Evolutionary conservation across 352 stramenopile genomes (phyloP).

Genomic region (Pilasporangium apinafurcum): DNA sequence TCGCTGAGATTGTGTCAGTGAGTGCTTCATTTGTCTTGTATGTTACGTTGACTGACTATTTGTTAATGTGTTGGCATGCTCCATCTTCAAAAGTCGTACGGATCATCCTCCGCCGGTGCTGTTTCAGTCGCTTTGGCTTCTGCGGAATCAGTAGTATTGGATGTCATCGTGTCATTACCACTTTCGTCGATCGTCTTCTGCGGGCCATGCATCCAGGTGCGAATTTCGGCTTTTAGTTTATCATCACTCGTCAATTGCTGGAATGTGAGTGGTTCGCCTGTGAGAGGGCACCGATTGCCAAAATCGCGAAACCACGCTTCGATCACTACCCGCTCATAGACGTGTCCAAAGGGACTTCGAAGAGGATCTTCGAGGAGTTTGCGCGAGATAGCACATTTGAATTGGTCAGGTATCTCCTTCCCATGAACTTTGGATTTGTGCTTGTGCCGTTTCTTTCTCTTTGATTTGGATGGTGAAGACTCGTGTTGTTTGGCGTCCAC

Average conservation of each 20-base stretch:
- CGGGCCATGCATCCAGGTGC: constrained; percentile 49
- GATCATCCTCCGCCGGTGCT: constrained; percentile 2
- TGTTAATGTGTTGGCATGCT: no score
- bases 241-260: constrained; percentile 42
- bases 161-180: background rate
- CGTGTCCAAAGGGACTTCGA: constrained; percentile 67
- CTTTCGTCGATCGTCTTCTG: background rate
- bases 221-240: constrained; percentile 51
- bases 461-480: constrained; percentile 14
- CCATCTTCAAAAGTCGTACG: constrained; percentile 9
- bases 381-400: constrained; percentile 70
- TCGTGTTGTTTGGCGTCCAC: constrained; percentile 5
- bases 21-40: no score
- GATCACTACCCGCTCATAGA: constrained; percentile 73
- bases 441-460: constrained; percentile 25
- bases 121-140: background rate
- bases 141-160: no score
- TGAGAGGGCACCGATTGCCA: constrained; percentile 74
- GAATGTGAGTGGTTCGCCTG: constrained; percentile 53
- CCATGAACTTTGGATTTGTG: constrained; percentile 24
- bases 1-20: no score
- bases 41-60: no score
- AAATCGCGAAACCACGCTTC: constrained; percentile 81
- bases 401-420: constrained; percentile 36
- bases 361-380: constrained; percentile 67